Evolutionary conservation across 106 monocot species (phyloP).

Genomic region (Dioscorea dumetorum): DNA sequence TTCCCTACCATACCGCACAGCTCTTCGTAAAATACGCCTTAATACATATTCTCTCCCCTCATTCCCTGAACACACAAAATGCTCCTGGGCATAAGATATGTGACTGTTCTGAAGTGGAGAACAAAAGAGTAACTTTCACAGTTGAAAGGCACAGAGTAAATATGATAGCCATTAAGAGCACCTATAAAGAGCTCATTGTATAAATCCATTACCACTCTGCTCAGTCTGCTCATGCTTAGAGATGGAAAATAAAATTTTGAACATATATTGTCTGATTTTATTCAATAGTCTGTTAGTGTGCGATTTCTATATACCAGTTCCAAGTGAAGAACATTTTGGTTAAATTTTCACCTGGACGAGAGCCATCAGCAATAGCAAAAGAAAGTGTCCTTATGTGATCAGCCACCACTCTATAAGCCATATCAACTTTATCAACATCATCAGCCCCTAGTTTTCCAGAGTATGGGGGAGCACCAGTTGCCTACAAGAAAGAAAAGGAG

Average conservation of each 20-base stretch:
- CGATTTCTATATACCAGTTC: no score
- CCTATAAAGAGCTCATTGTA: background rate
- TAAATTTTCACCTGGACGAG: constrained; percentile 58
- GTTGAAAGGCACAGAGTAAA: no score
- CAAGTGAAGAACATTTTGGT: no score
- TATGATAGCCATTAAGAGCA: no score
- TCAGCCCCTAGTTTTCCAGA: constrained; percentile 71
- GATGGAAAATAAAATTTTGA: no score
- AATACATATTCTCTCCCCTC: constrained; percentile 91
- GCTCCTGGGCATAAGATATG: no score
- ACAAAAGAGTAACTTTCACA: no score
- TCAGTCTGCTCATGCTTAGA: background rate
- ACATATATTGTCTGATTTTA: no score
- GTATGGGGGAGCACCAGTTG: constrained; percentile 63
- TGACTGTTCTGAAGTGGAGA: no score
- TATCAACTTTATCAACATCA: constrained; percentile 81
- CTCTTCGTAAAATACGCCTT: constrained; percentile 82
- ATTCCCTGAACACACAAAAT: constrained; percentile 39
- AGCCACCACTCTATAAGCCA: constrained; percentile 93
- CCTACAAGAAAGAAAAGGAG: constrained; percentile 27
- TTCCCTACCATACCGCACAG: constrained; percentile 86
- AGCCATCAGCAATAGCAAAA: constrained; percentile 95
- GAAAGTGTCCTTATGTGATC: constrained; percentile 95
- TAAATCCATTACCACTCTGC: background rate
- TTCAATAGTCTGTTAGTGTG: no score